A percentile compares a stretch with the other conserved stretches of the same genome.
These are phyloP conservation scores for Alternaria hordeiaustralica DNA, from an alignment of 2,329 filamentous ascomycete genomes.

Conservation along the genomic window DNA sequence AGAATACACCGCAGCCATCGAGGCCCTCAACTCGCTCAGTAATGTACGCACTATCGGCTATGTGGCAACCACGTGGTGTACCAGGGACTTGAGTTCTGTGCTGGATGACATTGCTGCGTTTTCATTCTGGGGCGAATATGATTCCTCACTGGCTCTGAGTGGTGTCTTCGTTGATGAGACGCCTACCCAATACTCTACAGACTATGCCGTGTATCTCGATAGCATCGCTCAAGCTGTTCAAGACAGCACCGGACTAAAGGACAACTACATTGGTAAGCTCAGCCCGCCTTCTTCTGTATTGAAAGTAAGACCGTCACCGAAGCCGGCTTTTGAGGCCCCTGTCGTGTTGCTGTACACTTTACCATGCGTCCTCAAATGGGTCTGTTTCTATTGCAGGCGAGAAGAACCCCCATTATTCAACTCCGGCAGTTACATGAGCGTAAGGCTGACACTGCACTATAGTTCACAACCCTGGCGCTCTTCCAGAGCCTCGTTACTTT, in stretches of 20 bases:
- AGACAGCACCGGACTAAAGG: constrained; percentile 30
- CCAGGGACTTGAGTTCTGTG: constrained; percentile 25
- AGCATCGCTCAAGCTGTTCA: constrained; percentile 23
- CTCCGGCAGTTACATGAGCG: constrained; percentile 32
- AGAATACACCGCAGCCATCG: constrained; percentile 53
- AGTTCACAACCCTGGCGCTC: constrained; percentile 35
- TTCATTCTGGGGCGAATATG: constrained; percentile 52
- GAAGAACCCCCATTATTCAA: constrained; percentile 8
- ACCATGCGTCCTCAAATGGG: constrained; percentile 12
- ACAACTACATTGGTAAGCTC: constrained; percentile 34
- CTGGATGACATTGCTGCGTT: constrained; percentile 54
- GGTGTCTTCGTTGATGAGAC: constrained; percentile 61
- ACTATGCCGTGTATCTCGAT: constrained; percentile 28
- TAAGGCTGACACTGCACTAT: constrained; percentile 28
- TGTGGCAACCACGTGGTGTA: constrained; percentile 58
- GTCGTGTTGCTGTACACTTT: constrained; percentile 18
- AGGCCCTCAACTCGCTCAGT: constrained; percentile 49
- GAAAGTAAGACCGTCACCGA: constrained; percentile 1
- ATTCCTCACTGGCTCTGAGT: constrained; percentile 50
- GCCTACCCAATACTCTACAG: constrained; percentile 35
- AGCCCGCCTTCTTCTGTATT: constrained; percentile 16
- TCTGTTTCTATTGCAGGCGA: constrained; percentile 6
- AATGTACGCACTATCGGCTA: constrained; percentile 60
- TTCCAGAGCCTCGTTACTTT: constrained; percentile 28
- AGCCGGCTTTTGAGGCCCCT: constrained; percentile 10